A percentile compares a stretch with the other conserved stretches of the same genome.
Conservation (phyloP, 2,329 filamentous ascomycete genomes). For the Lasiodiplodia sp. region DNA sequence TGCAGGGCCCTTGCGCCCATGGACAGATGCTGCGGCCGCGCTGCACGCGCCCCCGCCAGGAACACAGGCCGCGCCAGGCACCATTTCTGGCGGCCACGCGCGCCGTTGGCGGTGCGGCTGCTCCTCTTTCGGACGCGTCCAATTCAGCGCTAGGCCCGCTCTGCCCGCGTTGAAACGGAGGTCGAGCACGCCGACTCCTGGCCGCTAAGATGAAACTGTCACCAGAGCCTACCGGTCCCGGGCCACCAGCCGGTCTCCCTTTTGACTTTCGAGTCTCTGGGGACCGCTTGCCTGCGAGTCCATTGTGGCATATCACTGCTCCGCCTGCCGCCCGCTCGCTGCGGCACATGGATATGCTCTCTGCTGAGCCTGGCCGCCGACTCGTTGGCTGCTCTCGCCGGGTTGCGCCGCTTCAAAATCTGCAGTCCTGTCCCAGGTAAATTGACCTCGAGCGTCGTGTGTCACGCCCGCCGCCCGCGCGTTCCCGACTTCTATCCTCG, state of each 20-base stretch:
- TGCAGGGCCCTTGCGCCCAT: conserved; percentile 3
- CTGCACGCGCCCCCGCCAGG: not conserved
- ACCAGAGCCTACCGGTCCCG: conserved; percentile 11
- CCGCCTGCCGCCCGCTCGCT: not conserved
- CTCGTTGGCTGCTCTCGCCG: conserved; percentile 19
- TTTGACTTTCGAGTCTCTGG: conserved; percentile 18
- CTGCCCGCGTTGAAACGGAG: conserved; percentile 23
- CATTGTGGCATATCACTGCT: conserved; percentile 5
- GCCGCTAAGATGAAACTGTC: conserved; percentile 20
- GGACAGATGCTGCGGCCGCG: not conserved
- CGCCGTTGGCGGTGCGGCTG: conserved; percentile 1
- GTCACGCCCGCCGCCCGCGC: conserved; percentile 15
- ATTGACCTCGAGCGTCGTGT: conserved; percentile 27
- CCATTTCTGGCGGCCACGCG: not conserved
- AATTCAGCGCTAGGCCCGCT: conserved; percentile 6
- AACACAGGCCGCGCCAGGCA: conserved; percentile 1
- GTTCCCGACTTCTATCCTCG: conserved; percentile 15
- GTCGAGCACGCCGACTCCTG: conserved; percentile 15
- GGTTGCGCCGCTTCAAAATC: conserved; percentile 26
- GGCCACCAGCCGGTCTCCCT: conserved; percentile 17
- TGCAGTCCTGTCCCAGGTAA: conserved; percentile 27
- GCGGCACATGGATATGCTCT: conserved; percentile 21
- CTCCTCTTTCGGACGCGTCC: conserved; percentile 11
- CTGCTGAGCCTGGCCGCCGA: conserved; percentile 16
- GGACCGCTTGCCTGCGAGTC: not conserved